A percentile compares a stretch with the other conserved stretches of the same genome.
Evolutionary conservation across 306 rosid species (phyloP).

Genomic region (Crotalaria pallida): DNA sequence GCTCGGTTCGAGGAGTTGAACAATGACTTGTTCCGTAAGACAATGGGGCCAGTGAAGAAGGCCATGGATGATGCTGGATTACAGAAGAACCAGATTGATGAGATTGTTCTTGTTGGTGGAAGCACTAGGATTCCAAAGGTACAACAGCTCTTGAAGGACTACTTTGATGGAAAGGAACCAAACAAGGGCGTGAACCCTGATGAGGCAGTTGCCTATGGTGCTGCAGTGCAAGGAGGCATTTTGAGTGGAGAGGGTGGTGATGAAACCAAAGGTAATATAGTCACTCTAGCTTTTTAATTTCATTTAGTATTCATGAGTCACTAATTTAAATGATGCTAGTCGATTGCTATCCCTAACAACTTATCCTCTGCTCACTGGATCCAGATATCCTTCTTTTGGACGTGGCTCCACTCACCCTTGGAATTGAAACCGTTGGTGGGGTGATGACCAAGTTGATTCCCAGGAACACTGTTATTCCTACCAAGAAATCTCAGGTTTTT

Average conservation of each 20-base stretch:
- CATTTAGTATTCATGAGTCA: neutral
- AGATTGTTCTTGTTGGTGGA: constrained; percentile 96
- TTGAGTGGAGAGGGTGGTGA: constrained; percentile 99
- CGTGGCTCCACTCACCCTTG: constrained; percentile 97
- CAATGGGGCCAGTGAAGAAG: constrained; percentile 98
- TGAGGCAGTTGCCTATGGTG: constrained; percentile 98
- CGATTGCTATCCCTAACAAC: neutral
- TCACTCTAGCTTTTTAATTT: neutral
- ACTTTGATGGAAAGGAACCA: constrained; percentile 95
- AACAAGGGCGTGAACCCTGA: constrained; percentile 99
- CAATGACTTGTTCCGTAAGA: constrained; percentile 94
- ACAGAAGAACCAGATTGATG: constrained; percentile 81
- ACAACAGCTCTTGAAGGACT: constrained; percentile 87
- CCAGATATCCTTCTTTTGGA: constrained; percentile 97
- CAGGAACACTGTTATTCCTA: constrained; percentile 94
- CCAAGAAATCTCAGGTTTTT: constrained; percentile 98
- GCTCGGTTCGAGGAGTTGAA: constrained; percentile 96
- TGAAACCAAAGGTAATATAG: constrained; percentile 78
- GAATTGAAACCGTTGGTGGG: constrained; percentile 99
- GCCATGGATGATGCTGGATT: constrained; percentile 98
- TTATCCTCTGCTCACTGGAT: neutral
- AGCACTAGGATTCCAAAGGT: constrained; percentile 98
- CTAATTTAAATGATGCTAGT: neutral
- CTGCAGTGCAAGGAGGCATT: constrained; percentile 97
- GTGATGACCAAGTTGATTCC: constrained; percentile 99